phyloP scores from a whole-genome alignment of 345 rosid genomes.

The Citrus trifoliata region DNA sequence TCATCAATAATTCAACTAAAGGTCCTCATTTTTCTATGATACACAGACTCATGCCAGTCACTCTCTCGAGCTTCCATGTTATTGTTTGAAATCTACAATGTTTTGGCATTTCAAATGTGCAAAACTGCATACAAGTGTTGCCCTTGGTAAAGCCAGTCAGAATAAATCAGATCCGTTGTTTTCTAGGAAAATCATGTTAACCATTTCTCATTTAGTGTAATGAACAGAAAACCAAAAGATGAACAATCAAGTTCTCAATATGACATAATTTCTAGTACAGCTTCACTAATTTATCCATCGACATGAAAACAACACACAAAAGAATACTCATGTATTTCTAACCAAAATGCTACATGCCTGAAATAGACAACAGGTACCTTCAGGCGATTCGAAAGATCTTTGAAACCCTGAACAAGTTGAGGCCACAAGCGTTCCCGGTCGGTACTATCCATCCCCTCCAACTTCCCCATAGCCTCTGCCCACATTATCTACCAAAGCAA shows the following conservation, averaged over 20 bases:
- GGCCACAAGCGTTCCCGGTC: slow-evolving; percentile 98
- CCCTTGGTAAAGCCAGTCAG: not conserved
- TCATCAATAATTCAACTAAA: not conserved
- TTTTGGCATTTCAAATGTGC: not conserved
- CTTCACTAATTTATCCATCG: not conserved
- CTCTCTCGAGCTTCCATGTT: not conserved
- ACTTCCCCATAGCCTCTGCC: slow-evolving; percentile 93
- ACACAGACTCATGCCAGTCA: not conserved
- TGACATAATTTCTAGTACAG: not conserved
- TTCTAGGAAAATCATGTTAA: not conserved
- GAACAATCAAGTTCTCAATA: not conserved
- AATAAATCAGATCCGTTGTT: not conserved
- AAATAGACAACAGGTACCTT: slow-evolving; percentile 43
- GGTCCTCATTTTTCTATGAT: not conserved
- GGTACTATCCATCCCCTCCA: slow-evolving; percentile 90
- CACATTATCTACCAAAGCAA: slow-evolving; percentile 83
- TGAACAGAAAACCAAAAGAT: not conserved
- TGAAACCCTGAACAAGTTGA: slow-evolving; percentile 94
- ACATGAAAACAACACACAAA: not conserved
- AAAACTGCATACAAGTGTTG: not conserved
- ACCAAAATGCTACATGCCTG: not conserved
- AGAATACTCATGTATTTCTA: not conserved
- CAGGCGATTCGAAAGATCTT: slow-evolving; percentile 87
- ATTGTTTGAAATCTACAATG: not conserved
- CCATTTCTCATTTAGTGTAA: not conserved